Evolutionary conservation across 352 stramenopile species (phyloP), one percentile per base, ranked within the genome.

Genomic region (Plasmopara halstedii): DNA sequence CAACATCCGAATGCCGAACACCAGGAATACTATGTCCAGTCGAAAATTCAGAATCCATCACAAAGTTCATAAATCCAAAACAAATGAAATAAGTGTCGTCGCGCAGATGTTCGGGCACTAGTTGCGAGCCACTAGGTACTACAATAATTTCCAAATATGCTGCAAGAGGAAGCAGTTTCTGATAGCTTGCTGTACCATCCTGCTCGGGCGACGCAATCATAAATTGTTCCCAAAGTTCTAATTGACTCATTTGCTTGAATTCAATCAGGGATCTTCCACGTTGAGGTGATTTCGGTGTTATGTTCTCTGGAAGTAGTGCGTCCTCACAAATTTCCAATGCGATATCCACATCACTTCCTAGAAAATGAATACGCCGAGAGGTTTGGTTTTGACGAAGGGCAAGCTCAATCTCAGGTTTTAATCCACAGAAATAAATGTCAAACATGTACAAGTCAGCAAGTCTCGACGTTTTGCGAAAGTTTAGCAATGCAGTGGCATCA

Each of bases 61-160:
- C 66, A 40, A 88, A 74, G 54, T 85, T 81, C 54, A 88, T 71
- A 46, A 73, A 73, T 17, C 77, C 77, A 32, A 76, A 79, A 47
- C 77, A 88, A 23, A 88, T 76, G 26, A 88, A 88, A 42, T 83
- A 88, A 42, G 72, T 88, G 42, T 85, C 70, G 10, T 64, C 62
- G 2, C 70, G 55, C 6, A 81, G 37, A 22, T 61, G 61, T 14
- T 62, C 49, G 9, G 56, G 52, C 11, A 65, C 58, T 13, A 88
- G 51, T 10, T 64, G 50, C 1, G 41, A 50, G 14, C 61, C 67
- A 18, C 73, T 75, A 6, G 62, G 41, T 10, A 88, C 49, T 19
- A 76, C 54, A 7, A 81, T 64, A 26, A 81, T 69, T 20, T 85
- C 73, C 25, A 88, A 39, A 25, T 84, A 85, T 6, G 64, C 73